Conservation (phyloP, 164 flowering plant species). For the Santalum album region DNA sequence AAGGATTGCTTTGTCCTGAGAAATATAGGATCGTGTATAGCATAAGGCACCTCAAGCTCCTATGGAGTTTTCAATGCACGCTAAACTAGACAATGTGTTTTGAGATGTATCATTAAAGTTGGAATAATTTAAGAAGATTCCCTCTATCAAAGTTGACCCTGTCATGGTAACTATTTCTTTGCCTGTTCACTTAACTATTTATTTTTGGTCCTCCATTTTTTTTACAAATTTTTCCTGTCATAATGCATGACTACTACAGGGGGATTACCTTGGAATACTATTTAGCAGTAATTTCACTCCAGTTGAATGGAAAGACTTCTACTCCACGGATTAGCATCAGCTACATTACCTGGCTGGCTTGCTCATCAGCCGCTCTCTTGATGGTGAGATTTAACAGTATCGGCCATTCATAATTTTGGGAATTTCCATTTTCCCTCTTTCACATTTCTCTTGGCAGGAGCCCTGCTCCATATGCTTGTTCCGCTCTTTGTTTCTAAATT, state of each 20-base stretch:
- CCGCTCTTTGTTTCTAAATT: background rate
- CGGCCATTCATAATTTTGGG: background rate
- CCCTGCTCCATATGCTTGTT: background rate
- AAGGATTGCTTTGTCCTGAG: background rate
- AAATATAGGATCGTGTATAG: background rate
- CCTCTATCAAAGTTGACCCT: background rate
- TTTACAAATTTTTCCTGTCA: no score
- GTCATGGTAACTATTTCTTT: background rate
- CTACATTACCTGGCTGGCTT: background rate
- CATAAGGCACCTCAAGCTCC: background rate
- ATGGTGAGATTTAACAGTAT: background rate
- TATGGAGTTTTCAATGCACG: background rate
- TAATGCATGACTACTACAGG: no score
- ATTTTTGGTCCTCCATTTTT: background rate
- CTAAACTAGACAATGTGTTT: background rate
- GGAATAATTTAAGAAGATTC: background rate
- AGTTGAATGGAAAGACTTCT: background rate
- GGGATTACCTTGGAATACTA: no score
- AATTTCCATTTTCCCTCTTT: background rate
- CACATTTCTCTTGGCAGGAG: background rate
- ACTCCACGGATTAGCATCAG: background rate
- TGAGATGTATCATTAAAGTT: background rate
- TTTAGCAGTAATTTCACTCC: background rate
- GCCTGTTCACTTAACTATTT: background rate
- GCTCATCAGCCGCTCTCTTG: background rate